Base-by-base conservation (phyloP, 371 early-diverging fungal species). In the Batrachochytrium dendrobatidis region DNA sequence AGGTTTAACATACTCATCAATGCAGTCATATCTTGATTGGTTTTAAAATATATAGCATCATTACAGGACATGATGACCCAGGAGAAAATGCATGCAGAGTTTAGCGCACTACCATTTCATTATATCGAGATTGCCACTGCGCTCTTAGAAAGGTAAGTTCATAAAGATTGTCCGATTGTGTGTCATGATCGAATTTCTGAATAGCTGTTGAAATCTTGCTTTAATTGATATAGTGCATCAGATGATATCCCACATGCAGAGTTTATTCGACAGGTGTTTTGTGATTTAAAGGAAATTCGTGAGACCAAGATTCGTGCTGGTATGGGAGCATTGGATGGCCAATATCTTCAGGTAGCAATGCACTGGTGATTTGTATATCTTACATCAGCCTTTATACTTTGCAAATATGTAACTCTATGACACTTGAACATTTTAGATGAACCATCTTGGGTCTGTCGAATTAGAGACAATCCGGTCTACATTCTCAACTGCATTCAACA, bases 251-350 rank as follows among this genome's bases (percentile, higher is more conserved):
- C 84, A 0, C 76, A 86, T 34, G 75, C 86, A 15, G 86, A 86
- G 52, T 67, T 72, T 6, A 76, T 92, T 6, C 80, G 86, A 29
- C 81, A 76, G 20, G 65, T 89, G 54, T 65, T 94, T 15, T 87
- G 90, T 66, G 90, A 92, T 65, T 70, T 93, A 55, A 80, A 90
- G 43, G 92, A 93, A 70, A 73, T 83, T n/a, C 75, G 95, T 31
- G 86, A 88, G 60, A 77, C 79, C 56, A 94, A 94, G 70, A 82
- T 90, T 4, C 79, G 86, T 48, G 60, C 70, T 18, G 90, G 91
- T 77, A 65, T 91, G 20, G 65, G 63, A n/a, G 73, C 65, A 34
- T 68, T 91, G 5, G 85, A 85, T 64, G 69, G 79, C 44, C 67
- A 70, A 43, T 85, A 86, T 67, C 74, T 91, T 17, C 87, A 87